Conservation (phyloP, 225 moss, liverwort and hornwort species). For the Pseudoscleropodium purum region DNA sequence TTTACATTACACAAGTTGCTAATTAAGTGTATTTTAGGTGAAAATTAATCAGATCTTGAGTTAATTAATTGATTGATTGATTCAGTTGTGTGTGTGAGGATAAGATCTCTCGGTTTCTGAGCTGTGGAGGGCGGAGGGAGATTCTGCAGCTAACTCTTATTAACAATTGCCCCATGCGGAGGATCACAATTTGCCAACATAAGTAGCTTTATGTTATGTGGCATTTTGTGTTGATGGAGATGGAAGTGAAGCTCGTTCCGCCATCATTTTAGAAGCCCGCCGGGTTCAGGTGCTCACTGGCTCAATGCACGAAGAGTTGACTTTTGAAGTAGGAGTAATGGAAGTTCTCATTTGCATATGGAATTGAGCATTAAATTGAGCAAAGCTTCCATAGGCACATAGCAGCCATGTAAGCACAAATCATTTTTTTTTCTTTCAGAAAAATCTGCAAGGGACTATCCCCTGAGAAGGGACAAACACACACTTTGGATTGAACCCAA, state of each 20-base stretch:
- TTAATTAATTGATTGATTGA: conserved; percentile 11
- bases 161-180: too few species aligned
- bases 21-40: background rate
- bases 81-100: background rate
- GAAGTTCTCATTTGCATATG: background rate
- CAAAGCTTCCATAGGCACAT: too few species aligned
- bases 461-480: too few species aligned
- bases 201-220: background rate
- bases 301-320: background rate
- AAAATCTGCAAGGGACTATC: too few species aligned
- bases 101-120: background rate
- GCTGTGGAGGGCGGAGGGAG: background rate
- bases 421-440: too few species aligned
- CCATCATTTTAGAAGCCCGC: background rate
- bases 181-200: background rate
- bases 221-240: background rate
- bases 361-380: background rate
- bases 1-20: background rate
- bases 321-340: background rate
- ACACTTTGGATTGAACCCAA: too few species aligned
- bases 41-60: background rate
- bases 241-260: background rate
- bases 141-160: background rate
- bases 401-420: too few species aligned
- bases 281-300: background rate